phyloP scores from a whole-genome alignment of 2,329 filamentous ascomycete genomes.

The Hymenoscyphus fraxineus region DNA sequence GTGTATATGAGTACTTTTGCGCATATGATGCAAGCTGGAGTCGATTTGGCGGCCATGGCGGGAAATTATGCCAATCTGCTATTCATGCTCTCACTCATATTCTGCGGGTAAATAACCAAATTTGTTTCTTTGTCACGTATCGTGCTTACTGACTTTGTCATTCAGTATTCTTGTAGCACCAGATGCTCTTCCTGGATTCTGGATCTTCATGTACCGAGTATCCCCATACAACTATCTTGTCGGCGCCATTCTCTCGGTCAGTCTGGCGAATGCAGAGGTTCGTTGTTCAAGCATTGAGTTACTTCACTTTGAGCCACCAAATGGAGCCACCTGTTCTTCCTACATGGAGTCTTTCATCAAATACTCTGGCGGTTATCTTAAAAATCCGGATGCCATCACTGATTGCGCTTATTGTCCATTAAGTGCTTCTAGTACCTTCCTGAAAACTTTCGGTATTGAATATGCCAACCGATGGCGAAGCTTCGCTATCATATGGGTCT shows the following conservation, averaged over 20 bases:
- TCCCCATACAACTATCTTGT: slow-evolving; percentile 83
- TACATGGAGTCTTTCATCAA: slow-evolving; percentile 54
- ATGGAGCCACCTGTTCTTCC: slow-evolving; percentile 53
- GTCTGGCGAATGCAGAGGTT: slow-evolving; percentile 64
- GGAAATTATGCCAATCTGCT: slow-evolving; percentile 73
- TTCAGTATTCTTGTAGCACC: slow-evolving; percentile 63
- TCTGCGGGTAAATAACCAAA: slow-evolving; percentile 48
- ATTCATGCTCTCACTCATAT: slow-evolving; percentile 71
- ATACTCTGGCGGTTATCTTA: slow-evolving; percentile 50
- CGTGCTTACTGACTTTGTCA: not conserved
- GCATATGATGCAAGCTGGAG: slow-evolving; percentile 70
- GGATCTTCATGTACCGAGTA: slow-evolving; percentile 81
- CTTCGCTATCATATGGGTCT: slow-evolving; percentile 51
- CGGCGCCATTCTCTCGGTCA: slow-evolving; percentile 65
- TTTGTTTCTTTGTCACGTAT: not conserved
- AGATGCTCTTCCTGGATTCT: slow-evolving; percentile 64
- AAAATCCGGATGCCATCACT: slow-evolving; percentile 44
- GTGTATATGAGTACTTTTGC: slow-evolving; percentile 80
- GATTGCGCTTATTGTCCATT: slow-evolving; percentile 56
- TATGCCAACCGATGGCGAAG: slow-evolving; percentile 65
- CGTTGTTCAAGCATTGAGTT: slow-evolving; percentile 67
- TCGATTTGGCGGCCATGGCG: slow-evolving; percentile 71
- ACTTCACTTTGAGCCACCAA: slow-evolving; percentile 60
- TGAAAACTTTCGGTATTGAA: slow-evolving; percentile 46
- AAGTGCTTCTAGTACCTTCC: slow-evolving; percentile 48